Evolutionary conservation across 495 filamentous ascomycete species (phyloP).

Genomic region (Aspergillus affinis): DNA sequence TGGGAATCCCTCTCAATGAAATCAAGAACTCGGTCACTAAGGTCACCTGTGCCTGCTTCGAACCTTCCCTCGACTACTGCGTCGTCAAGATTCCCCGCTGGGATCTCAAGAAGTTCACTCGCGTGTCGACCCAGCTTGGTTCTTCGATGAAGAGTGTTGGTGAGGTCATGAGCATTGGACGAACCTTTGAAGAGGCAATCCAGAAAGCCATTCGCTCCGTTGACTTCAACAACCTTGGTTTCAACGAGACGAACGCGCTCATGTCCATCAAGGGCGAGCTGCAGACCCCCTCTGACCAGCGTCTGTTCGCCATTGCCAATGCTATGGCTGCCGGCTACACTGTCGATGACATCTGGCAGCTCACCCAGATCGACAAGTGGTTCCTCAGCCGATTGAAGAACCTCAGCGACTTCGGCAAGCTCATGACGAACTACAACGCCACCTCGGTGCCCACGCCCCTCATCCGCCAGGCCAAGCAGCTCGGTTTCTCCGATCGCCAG

Average conservation of each 20-base stretch:
- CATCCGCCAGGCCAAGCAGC: slow-evolving; percentile 80
- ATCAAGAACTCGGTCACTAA: slow-evolving; percentile 96
- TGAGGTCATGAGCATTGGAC: slow-evolving; percentile 97
- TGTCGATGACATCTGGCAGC: slow-evolving; percentile 94
- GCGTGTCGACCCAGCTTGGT: slow-evolving; percentile 89
- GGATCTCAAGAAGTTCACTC: slow-evolving; percentile 98
- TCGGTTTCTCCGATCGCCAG: slow-evolving; percentile 92
- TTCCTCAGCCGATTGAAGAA: slow-evolving; percentile 89
- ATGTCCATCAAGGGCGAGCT: slow-evolving; percentile 96
- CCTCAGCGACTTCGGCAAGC: slow-evolving; percentile 81
- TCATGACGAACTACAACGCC: slow-evolving; percentile 70
- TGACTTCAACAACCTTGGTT: slow-evolving; percentile 93
- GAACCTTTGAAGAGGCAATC: slow-evolving; percentile 97
- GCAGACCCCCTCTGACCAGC: slow-evolving; percentile 96
- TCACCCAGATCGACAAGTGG: slow-evolving; percentile 88
- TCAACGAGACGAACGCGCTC: slow-evolving; percentile 85
- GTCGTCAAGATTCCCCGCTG: slow-evolving; percentile 98
- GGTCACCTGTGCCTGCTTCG: slow-evolving; percentile 95
- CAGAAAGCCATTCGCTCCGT: slow-evolving; percentile 96
- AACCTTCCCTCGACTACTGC: slow-evolving; percentile 98
- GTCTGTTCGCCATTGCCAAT: slow-evolving; percentile 95
- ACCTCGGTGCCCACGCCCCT: slow-evolving; percentile 61
- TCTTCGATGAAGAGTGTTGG: slow-evolving; percentile 99
- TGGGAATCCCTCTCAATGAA: slow-evolving; percentile 93
- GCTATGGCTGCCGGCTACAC: slow-evolving; percentile 93